These are phyloP conservation scores for Cocos nucifera DNA, from an alignment of 176 grass and related monocot species.

Conservation along the genomic window DNA sequence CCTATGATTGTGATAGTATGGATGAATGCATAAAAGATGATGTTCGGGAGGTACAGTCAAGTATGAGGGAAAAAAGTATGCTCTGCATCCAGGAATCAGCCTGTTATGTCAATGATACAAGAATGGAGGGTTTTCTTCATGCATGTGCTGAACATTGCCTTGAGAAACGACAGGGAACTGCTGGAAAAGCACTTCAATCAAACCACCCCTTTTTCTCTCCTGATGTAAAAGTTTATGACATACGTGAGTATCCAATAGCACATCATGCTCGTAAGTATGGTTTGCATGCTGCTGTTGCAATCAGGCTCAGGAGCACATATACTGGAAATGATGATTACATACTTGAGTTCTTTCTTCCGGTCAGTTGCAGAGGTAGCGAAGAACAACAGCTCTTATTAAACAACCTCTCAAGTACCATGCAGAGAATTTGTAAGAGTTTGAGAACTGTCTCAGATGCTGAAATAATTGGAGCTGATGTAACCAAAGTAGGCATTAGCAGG, in stretches of 20 bases:
- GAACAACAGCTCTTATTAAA: slow-evolving; percentile 55
- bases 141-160: slow-evolving; percentile 33
- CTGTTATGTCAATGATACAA: slow-evolving; percentile 45
- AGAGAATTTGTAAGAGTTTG: slow-evolving; percentile 39
- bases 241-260: slow-evolving; percentile 37
- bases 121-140: slow-evolving; percentile 40
- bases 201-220: slow-evolving; percentile 49
- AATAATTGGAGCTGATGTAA: slow-evolving; percentile 21
- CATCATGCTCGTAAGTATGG: slow-evolving; percentile 60
- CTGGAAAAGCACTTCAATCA: slow-evolving; percentile 47
- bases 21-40: neutral
- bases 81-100: slow-evolving; percentile 14
- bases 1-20: neutral
- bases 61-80: neutral
- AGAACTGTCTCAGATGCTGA: slow-evolving; percentile 50
- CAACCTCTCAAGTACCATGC: slow-evolving; percentile 30
- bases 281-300: slow-evolving; percentile 46
- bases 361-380: slow-evolving; percentile 26
- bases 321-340: slow-evolving; percentile 50
- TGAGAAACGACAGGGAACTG: slow-evolving; percentile 43
- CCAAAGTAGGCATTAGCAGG: slow-evolving; percentile 4
- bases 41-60: neutral
- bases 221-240: slow-evolving; percentile 40
- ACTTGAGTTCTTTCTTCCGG: slow-evolving; percentile 59
- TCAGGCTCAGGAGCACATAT: slow-evolving; percentile 44